Conservation (phyloP, 805 yeast genomes). For the Candida pseudofarinosa region DNA sequence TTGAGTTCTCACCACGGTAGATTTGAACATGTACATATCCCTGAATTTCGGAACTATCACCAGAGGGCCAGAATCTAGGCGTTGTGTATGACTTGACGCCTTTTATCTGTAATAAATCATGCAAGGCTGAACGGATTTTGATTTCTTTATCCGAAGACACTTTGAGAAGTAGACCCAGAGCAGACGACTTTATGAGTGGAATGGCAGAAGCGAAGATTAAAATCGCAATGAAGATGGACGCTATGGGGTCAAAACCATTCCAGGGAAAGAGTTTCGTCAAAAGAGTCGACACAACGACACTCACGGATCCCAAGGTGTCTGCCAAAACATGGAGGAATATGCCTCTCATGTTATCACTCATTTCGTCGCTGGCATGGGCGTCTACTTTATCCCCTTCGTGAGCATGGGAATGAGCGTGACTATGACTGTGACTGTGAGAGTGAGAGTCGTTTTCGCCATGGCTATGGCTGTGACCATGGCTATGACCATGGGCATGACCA, state of each 20-base stretch:
- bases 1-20: slow-evolving; percentile 59
- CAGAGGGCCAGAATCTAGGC: slow-evolving; percentile 86
- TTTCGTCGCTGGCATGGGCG: slow-evolving; percentile 7
- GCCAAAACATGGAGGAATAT: slow-evolving; percentile 91
- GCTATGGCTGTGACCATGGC: slow-evolving; percentile 31
- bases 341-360: slow-evolving; percentile 81
- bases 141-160: slow-evolving; percentile 58
- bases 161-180: slow-evolving; percentile 64
- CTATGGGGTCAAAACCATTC: slow-evolving; percentile 87
- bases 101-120: slow-evolving; percentile 62
- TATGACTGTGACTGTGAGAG: slow-evolving; percentile 28
- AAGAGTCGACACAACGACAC: slow-evolving; percentile 88
- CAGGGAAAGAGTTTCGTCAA: slow-evolving; percentile 62
- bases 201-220: slow-evolving; percentile 77
- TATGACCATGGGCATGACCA: slow-evolving; percentile 53
- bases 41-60: slow-evolving; percentile 15
- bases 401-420: slow-evolving; percentile 18
- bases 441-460: slow-evolving; percentile 44
- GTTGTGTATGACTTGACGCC: slow-evolving; percentile 85
- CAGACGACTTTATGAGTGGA: slow-evolving; percentile 80
- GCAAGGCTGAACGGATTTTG: slow-evolving; percentile 57
- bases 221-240: slow-evolving; percentile 81
- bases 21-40: slow-evolving; percentile 85
- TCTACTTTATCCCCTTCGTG: slow-evolving; percentile 9
- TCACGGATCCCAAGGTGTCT: slow-evolving; percentile 94